Conservation (phyloP, 257 asterid genomes). For the Nicotiana tomentosiformis region DNA sequence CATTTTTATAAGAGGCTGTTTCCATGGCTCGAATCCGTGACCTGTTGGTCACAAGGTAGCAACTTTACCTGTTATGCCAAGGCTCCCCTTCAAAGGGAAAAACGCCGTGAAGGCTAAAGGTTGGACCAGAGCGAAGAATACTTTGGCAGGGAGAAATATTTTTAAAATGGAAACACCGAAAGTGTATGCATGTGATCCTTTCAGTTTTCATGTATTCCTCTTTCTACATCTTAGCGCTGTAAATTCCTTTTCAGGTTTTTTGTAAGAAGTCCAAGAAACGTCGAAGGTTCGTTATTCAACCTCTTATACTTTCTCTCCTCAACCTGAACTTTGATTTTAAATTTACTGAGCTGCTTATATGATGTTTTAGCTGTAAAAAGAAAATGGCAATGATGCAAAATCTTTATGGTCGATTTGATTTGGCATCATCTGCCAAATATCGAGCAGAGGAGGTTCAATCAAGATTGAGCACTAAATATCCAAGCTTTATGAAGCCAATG, state of each 20-base stretch:
- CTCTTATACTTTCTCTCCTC: background rate
- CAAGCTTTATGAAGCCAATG: constrained; percentile 48
- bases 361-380: constrained; percentile 19
- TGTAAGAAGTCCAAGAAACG: constrained; percentile 8
- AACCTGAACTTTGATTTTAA: background rate
- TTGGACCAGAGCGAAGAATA: too few species aligned
- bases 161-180: too few species aligned
- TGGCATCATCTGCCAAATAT: constrained; percentile 24
- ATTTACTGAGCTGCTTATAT: constrained; percentile 4
- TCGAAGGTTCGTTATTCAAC: constrained; percentile 7
- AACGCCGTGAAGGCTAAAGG: too few species aligned
- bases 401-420: constrained; percentile 17
- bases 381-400: constrained; percentile 15
- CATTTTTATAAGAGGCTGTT: too few species aligned
- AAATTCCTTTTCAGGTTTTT: constrained; percentile 11
- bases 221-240: too few species aligned
- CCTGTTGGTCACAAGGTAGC: too few species aligned
- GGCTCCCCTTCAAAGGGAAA: too few species aligned
- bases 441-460: constrained; percentile 39
- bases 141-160: too few species aligned
- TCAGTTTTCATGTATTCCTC: too few species aligned
- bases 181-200: too few species aligned
- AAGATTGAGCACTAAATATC: constrained; percentile 27
- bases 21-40: too few species aligned
- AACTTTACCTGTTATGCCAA: too few species aligned